Percentiles rank a stretch among this genome's conserved stretches.
Evolutionary conservation across 192 early-diverging fungal genomes (phyloP).

Genomic region (Mortierella claussenii): DNA sequence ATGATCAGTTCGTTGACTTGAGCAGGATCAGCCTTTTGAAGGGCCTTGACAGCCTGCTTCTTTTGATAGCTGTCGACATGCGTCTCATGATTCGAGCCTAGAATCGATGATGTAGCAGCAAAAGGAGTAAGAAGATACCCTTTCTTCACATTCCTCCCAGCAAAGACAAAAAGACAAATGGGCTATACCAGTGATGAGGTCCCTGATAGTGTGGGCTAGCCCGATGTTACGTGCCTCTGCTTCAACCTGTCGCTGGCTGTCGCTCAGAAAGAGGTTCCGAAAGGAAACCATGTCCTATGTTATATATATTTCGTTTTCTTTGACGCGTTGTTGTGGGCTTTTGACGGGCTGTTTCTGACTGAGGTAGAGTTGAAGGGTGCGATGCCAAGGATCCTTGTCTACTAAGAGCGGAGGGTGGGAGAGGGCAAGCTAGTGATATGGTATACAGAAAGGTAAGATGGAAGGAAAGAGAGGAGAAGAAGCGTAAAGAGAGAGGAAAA

Average conservation of each 20-base stretch:
- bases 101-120: neutral
- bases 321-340: too few relatives aligned
- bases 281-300: constrained; percentile 19
- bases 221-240: constrained; percentile 44
- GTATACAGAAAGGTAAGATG: too few relatives aligned
- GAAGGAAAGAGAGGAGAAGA: too few relatives aligned
- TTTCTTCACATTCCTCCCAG: neutral
- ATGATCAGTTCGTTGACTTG: constrained; percentile 42
- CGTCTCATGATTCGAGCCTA: constrained; percentile 39
- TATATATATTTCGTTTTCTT: too few relatives aligned
- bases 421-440: too few relatives aligned
- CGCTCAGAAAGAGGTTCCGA: constrained; percentile 23
- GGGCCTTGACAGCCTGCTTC: constrained; percentile 53
- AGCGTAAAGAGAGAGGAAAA: too few relatives aligned
- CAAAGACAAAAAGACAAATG: too few relatives aligned
- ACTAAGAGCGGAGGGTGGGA: too few relatives aligned
- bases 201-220: constrained; percentile 43
- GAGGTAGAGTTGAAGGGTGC: too few relatives aligned
- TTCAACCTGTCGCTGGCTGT: constrained; percentile 40
- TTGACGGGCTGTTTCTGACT: too few relatives aligned
- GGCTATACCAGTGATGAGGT: constrained; percentile 49
- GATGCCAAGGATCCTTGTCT: too few relatives aligned
- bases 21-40: constrained; percentile 42
- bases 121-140: neutral
- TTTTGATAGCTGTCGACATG: constrained; percentile 43